These are phyloP conservation scores for Russula brevipes DNA, from an alignment of 768 basidiomycete genomes.

Conservation along the genomic window DNA sequence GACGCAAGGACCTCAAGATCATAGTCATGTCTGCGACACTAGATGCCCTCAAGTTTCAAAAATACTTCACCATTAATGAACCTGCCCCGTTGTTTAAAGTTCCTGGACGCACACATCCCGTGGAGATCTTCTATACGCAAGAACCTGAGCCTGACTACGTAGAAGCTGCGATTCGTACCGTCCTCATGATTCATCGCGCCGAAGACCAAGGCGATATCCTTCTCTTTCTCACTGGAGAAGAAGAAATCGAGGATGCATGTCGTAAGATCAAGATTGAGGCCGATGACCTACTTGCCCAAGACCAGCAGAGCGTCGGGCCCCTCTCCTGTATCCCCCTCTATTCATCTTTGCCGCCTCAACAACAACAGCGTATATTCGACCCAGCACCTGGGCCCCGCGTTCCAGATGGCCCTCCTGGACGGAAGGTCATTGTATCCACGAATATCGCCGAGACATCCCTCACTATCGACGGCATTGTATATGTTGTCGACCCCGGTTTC, in stretches of 20 bases:
- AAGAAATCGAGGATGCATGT: constrained; percentile 97
- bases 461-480: constrained; percentile 99
- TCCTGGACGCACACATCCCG: constrained; percentile 89
- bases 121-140: constrained; percentile 92
- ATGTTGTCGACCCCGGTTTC: constrained; percentile 96
- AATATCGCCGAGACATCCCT: constrained; percentile 98
- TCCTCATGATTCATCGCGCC: constrained; percentile 94
- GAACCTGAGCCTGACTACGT: constrained; percentile 94
- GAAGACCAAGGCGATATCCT: constrained; percentile 92
- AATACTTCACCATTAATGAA: constrained; percentile 64
- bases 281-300: constrained; percentile 70
- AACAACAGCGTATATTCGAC: constrained; percentile 97
- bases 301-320: constrained; percentile 75
- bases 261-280: constrained; percentile 88
- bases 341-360: constrained; percentile 88
- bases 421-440: constrained; percentile 92
- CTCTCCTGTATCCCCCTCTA: constrained; percentile 89
- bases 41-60: constrained; percentile 94
- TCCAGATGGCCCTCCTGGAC: constrained; percentile 70
- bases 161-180: constrained; percentile 93
- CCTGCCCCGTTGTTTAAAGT: constrained; percentile 82
- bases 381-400: constrained; percentile 62
- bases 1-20: constrained; percentile 86
- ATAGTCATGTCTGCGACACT: constrained; percentile 99
- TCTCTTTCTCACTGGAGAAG: constrained; percentile 95